Conservation (phyloP, 2,329 filamentous ascomycete genomes). For the Lojkania enalia region DNA sequence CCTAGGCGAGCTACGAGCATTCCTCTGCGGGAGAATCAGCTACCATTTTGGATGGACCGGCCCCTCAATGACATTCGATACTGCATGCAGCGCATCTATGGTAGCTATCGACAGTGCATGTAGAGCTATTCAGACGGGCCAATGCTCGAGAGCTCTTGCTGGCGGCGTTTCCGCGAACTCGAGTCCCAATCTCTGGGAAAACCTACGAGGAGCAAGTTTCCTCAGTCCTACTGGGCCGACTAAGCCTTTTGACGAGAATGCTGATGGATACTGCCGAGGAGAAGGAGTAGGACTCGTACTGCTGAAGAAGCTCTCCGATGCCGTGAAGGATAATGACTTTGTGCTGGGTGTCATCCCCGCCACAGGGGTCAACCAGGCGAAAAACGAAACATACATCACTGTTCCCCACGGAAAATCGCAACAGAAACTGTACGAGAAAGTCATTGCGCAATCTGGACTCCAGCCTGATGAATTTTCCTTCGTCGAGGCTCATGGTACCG, state of each 20-base stretch:
- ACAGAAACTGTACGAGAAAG: conserved; percentile 6
- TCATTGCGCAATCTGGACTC: conserved; percentile 3
- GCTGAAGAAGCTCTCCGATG: conserved; percentile 24
- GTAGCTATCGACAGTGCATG: conserved; percentile 32
- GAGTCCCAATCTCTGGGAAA: conserved; percentile 31
- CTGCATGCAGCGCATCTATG: conserved; percentile 31
- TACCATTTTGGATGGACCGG: conserved; percentile 23
- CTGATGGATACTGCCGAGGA: conserved; percentile 56
- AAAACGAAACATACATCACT: conserved; percentile 4
- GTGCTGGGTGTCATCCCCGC: conserved; percentile 29
- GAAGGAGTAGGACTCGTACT: conserved; percentile 29
- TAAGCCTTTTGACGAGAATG: conserved; percentile 38
- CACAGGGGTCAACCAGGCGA: conserved; percentile 9
- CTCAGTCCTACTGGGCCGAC: conserved; percentile 51
- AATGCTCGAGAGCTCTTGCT: conserved; percentile 30
- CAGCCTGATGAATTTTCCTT: not conserved
- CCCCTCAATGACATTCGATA: conserved; percentile 25
- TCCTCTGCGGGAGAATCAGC: conserved; percentile 18
- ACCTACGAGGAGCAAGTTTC: conserved; percentile 43
- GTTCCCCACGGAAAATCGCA: conserved; percentile 10
- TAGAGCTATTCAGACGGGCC: conserved; percentile 22
- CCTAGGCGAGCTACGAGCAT: conserved; percentile 17
- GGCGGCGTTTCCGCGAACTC: conserved; percentile 38
- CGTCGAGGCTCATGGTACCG: conserved; percentile 14
- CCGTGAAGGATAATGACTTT: conserved; percentile 24